A percentile compares a stretch with the other conserved stretches of the same genome.
Evolutionary conservation across 129 eudicot genomes (phyloP).

Genomic region (Arctium lappa): DNA sequence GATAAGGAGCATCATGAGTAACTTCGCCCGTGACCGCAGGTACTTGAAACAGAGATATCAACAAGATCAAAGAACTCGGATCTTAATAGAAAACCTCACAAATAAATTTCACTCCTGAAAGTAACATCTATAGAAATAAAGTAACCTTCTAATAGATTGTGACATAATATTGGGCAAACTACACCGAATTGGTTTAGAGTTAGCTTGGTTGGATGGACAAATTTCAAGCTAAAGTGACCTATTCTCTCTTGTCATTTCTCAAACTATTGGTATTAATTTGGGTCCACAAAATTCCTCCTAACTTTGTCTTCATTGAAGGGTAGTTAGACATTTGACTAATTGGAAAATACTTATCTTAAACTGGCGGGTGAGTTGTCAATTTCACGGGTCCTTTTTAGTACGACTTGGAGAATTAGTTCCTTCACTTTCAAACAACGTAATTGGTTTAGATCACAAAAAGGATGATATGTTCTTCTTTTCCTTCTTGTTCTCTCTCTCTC

Average conservation of each 20-base stretch:
- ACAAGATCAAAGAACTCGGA: neutral
- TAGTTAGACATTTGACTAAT: no score
- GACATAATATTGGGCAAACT: neutral
- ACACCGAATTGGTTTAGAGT: neutral
- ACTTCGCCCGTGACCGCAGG: neutral
- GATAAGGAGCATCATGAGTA: neutral
- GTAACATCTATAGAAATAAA: neutral
- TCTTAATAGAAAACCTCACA: no score
- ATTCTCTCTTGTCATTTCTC: neutral
- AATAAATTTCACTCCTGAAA: neutral
- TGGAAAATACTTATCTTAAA: no score
- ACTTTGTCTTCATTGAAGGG: no score
- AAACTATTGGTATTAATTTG: no score
- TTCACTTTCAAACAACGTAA: neutral
- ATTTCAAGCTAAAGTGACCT: neutral
- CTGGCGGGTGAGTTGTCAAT: no score
- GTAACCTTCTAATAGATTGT: neutral
- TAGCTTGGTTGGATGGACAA: neutral
- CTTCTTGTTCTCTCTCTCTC: neutral
- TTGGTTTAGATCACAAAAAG: neutral
- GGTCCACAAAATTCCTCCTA: no score
- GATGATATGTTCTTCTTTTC: neutral
- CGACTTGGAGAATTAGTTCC: neutral
- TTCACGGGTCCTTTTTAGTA: no score
- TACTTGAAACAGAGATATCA: neutral